Evolutionary conservation across 306 rosid species (phyloP), one percentile per base, ranked within the genome.

Genomic region (Styphnolobium japonicum): DNA sequence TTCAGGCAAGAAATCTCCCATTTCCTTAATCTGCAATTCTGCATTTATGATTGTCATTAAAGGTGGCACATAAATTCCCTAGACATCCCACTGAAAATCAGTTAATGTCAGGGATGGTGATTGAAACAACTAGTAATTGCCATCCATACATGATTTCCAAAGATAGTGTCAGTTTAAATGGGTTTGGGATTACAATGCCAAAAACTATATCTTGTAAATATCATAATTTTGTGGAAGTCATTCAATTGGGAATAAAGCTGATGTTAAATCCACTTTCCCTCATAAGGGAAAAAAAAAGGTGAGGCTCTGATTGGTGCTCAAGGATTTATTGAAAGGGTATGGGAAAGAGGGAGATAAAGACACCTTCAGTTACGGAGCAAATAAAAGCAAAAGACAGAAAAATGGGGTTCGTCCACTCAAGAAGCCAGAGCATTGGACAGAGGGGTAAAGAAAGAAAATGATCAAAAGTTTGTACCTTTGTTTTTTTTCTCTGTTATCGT

Each of bases 301-400:
- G 66, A 58, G 86, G 82, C 10, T 75, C 80, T 88, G 76, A 90
- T 88, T 88, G 88, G 94, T 73, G 83, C 80, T 34, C 71, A 62
- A 83, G 79, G 84, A 69, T 65, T 67, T 55, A 75, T 80, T 85
- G 73, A 83, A 67, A 78, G 79, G 85, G 82, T 74, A 80, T 84
- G 85, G 85, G 87, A 74, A 73, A 89, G 86, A 62, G 83, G 84
- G 67, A 79, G 85, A 77, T 77, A 89, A 83, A 85, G 88, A 81
- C 81, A 81, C 72, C 85, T 87, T 85, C 82, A 85, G 81, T 78
- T 79, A 73, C 83, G 82, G 86, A 81, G 61, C 56, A 37, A 51
- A 82, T 75, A 73, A 84, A 86, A 88, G 89, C 81, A 80, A 86
- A 90, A 86, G 90, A 63, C 61, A 43, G 46, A 4, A 72, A 67